phyloP scores from a whole-genome alignment of 345 rosid species.

The Garcia nutans region DNA sequence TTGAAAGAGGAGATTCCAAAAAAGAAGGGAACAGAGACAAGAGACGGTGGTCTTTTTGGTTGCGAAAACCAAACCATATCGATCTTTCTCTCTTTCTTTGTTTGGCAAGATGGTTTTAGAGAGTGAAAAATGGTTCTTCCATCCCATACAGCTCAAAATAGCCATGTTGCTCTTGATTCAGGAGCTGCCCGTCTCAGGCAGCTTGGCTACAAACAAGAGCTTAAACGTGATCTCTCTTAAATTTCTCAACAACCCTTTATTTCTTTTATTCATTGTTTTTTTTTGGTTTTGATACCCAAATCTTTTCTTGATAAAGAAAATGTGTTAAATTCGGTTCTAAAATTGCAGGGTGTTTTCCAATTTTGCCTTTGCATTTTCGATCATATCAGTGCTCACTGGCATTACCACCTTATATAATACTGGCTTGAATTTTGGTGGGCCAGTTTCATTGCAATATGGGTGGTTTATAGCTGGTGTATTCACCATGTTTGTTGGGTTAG shows the following conservation, averaged over 20 bases:
- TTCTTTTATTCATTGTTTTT: neutral
- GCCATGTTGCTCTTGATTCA: constrained; percentile 42
- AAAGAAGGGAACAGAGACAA: neutral
- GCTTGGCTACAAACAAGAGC: constrained; percentile 98
- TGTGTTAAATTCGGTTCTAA: constrained; percentile 8
- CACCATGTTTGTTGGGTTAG: constrained; percentile 80
- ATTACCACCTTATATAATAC: constrained; percentile 85
- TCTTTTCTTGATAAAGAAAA: constrained; percentile 5
- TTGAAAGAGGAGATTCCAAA: neutral
- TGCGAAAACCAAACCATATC: neutral
- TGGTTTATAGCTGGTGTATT: constrained; percentile 81
- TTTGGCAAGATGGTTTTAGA: constrained; percentile 17
- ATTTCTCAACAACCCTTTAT: constrained; percentile 16
- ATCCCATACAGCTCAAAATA: constrained; percentile 23
- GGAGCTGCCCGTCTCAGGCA: constrained; percentile 71
- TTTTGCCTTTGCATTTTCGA: constrained; percentile 91
- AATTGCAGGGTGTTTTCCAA: constrained; percentile 79
- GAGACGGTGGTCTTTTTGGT: neutral
- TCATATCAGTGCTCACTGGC: constrained; percentile 88
- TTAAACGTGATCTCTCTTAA: constrained; percentile 94
- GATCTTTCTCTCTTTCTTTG: neutral
- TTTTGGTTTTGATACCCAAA: neutral
- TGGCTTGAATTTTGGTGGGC: constrained; percentile 75
- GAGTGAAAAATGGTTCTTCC: constrained; percentile 32
- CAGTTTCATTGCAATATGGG: constrained; percentile 77